Percentiles rank a stretch among this genome's conserved stretches.
These are phyloP conservation scores for Corymbia citriodora DNA, from an alignment of 441 rosid genomes.

Conservation along the genomic window DNA sequence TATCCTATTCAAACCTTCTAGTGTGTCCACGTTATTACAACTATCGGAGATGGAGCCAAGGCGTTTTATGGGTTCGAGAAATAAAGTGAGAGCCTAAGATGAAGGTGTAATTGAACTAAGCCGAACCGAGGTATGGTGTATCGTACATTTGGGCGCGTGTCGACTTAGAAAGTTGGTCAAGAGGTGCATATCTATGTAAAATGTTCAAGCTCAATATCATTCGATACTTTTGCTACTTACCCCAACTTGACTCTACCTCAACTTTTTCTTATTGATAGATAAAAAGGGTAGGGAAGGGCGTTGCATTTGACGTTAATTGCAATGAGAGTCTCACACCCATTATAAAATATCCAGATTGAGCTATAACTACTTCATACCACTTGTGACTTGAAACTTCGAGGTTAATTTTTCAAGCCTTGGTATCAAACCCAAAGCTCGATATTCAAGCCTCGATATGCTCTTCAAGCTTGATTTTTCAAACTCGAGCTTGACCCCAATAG, in stretches of 20 bases:
- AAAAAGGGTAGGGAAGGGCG: not conserved
- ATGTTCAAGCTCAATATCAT: not conserved
- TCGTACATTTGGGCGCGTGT: not conserved
- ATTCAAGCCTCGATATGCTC: not conserved
- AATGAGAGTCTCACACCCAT: not conserved
- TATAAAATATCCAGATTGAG: fast-evolving
- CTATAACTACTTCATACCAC: not conserved
- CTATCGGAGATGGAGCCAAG: not conserved
- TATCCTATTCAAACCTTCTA: not conserved
- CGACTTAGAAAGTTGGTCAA: not conserved
- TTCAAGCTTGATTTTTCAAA: not conserved
- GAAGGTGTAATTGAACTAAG: not conserved
- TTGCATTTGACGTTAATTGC: not conserved
- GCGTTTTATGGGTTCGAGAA: not conserved
- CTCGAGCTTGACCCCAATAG: not conserved
- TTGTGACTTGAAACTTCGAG: not conserved
- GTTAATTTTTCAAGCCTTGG: not conserved
- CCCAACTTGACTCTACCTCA: not conserved
- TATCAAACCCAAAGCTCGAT: not conserved
- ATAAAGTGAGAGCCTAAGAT: not conserved
- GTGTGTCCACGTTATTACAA: not conserved
- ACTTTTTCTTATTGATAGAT: not conserved
- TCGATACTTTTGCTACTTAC: not conserved
- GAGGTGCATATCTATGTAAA: not conserved
- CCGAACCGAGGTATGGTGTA: not conserved